Conservation (phyloP, 345 rosid species). For the Eucalyptus cloeziana region DNA sequence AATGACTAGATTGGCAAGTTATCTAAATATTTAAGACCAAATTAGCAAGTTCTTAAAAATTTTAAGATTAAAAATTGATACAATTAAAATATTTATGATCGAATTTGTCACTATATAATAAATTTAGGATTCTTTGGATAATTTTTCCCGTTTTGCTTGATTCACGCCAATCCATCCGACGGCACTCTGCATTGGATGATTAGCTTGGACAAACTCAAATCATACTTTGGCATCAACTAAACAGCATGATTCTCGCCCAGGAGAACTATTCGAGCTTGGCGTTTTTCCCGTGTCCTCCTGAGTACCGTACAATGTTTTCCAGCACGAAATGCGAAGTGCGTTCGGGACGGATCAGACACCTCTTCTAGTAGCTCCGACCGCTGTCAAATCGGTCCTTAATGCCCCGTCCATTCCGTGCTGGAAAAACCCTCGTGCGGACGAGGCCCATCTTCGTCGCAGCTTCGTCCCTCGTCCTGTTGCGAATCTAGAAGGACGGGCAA, state of each 20-base stretch:
- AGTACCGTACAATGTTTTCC: not conserved
- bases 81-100: accelerated
- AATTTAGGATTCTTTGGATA: accelerated
- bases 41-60: accelerated
- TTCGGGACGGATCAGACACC: not conserved
- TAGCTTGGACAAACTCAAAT: not conserved
- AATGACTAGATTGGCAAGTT: accelerated
- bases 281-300: not conserved
- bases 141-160: accelerated
- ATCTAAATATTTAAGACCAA: accelerated
- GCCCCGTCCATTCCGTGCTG: not conserved
- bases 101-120: accelerated
- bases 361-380: not conserved
- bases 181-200: not conserved
- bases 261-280: not conserved
- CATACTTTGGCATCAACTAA: not conserved
- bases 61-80: accelerated
- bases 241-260: not conserved
- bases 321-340: not conserved
- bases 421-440: not conserved
- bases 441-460: not conserved
- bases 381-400: not conserved
- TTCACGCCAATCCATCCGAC: not conserved
- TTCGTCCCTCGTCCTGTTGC: not conserved
- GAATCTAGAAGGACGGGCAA: not conserved